Evolutionary conservation across 306 rosid genomes (phyloP).

Genomic region (Pterocarpus santalinus): DNA sequence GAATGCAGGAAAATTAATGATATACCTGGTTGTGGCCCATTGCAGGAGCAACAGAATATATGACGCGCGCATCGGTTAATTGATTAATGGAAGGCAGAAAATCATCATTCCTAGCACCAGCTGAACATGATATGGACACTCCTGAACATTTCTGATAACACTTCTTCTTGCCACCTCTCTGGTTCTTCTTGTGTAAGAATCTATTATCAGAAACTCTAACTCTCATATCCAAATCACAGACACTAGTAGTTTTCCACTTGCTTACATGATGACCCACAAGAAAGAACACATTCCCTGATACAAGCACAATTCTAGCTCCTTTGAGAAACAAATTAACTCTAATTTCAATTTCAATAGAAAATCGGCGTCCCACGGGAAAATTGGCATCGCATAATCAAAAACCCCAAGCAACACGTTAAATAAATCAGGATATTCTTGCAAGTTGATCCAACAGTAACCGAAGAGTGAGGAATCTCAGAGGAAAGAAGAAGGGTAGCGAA

Average conservation of each 20-base stretch:
- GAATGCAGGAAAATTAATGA: no score
- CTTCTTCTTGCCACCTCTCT: slow-evolving; percentile 28
- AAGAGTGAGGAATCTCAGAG: no score
- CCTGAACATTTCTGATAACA: slow-evolving; percentile 39
- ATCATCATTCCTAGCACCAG: slow-evolving; percentile 38
- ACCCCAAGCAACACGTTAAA: no score
- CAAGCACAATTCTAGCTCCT: slow-evolving; percentile 32
- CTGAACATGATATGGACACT: slow-evolving; percentile 52
- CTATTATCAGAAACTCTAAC: slow-evolving; percentile 31
- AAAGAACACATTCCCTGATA: slow-evolving; percentile 57
- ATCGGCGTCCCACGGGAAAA: not conserved
- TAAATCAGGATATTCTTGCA: no score
- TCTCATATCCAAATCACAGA: slow-evolving; percentile 19
- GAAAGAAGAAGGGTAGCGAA: slow-evolving; percentile 41
- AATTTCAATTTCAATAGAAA: not conserved
- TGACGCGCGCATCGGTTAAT: slow-evolving; percentile 60
- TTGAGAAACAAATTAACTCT: not conserved
- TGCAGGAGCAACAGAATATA: slow-evolving; percentile 88
- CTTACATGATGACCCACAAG: slow-evolving; percentile 44
- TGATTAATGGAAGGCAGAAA: slow-evolving; percentile 48
- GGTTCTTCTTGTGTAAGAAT: slow-evolving; percentile 43
- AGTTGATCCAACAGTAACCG: no score
- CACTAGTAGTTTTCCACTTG: slow-evolving; percentile 43
- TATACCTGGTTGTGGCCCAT: slow-evolving; percentile 96
- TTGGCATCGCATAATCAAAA: not conserved